Evolutionary conservation across 1,139 yeast species (phyloP).

Genomic region (Diutina sp.): DNA sequence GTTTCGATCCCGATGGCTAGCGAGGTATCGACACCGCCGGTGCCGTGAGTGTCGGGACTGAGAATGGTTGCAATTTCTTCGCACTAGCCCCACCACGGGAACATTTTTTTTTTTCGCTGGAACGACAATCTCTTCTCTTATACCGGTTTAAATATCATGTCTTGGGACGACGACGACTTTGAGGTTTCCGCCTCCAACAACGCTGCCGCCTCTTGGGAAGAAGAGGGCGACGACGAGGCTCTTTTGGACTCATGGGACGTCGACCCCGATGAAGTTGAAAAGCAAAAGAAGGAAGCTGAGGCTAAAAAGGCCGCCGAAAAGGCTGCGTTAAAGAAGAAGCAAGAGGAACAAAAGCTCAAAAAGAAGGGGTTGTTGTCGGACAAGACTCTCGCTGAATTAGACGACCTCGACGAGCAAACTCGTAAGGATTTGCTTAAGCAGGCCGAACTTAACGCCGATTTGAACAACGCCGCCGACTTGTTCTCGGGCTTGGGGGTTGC

Average conservation of each 20-base stretch:
- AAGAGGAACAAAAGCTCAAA: slow-evolving; percentile 20
- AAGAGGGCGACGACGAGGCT: slow-evolving; percentile 69
- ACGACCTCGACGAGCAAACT: slow-evolving; percentile 41
- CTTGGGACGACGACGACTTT: slow-evolving; percentile 84
- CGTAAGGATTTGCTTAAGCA: slow-evolving; percentile 61
- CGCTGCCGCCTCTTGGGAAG: slow-evolving; percentile 60
- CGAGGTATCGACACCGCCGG: background rate
- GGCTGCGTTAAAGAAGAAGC: slow-evolving; percentile 29
- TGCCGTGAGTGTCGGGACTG: background rate
- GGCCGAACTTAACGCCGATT: slow-evolving; percentile 75
- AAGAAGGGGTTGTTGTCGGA: slow-evolving; percentile 17
- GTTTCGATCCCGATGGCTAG: too few species aligned
- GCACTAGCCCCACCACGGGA: background rate
- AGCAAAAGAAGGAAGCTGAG: slow-evolving; percentile 27
- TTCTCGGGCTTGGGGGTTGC: slow-evolving; percentile 78
- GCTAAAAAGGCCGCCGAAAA: slow-evolving; percentile 10
- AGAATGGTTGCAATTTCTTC: background rate
- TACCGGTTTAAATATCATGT: slow-evolving; percentile 14
- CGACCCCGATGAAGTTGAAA: slow-evolving; percentile 46
- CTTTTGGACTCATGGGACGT: slow-evolving; percentile 79
- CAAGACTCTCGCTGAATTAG: slow-evolving; percentile 36
- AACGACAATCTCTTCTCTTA: background rate
- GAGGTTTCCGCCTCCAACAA: slow-evolving; percentile 45
- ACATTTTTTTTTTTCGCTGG: background rate
- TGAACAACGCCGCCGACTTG: slow-evolving; percentile 85